Conservation (phyloP, 306 rosid genomes). For the Vachellia pachyceras region DNA sequence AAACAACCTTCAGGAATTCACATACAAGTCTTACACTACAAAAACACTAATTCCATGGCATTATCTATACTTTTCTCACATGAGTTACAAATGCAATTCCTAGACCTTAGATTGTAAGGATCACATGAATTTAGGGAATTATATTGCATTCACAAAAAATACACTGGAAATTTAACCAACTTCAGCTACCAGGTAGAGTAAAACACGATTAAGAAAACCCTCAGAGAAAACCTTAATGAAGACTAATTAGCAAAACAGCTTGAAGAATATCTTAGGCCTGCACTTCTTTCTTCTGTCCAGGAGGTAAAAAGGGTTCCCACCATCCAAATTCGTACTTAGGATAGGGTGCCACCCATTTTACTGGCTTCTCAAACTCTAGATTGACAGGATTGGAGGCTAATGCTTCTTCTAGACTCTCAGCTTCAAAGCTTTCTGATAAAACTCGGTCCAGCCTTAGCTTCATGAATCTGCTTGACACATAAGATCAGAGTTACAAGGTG, state of each 20-base stretch:
- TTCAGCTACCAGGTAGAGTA: conserved; percentile 38
- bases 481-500: conserved; percentile 30
- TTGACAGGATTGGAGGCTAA: conserved; percentile 81
- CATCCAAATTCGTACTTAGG: conserved; percentile 88
- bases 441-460: conserved; percentile 97
- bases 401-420: conserved; percentile 78
- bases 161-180: conserved; percentile 45
- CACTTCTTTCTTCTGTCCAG: conserved; percentile 63
- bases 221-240: not conserved
- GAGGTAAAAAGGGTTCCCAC: conserved; percentile 85
- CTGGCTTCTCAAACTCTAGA: conserved; percentile 81
- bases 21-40: conserved; percentile 23
- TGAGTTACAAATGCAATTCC: conserved; percentile 44
- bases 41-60: conserved; percentile 28
- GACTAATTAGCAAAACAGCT: conserved; percentile 27
- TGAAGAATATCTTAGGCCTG: conserved; percentile 50
- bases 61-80: conserved; percentile 37
- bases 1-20: conserved; percentile 17
- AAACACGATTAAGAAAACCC: conserved; percentile 21
- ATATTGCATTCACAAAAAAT: conserved; percentile 36
- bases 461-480: conserved; percentile 76
- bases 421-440: conserved; percentile 73
- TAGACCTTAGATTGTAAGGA: conserved; percentile 40
- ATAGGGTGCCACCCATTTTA: conserved; percentile 95
- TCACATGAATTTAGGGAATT: conserved; percentile 1